Evolutionary conservation across 2,329 filamentous ascomycete genomes (phyloP), one percentile per base, ranked within the genome.

Genomic region (Xylariomycetidae sp.): DNA sequence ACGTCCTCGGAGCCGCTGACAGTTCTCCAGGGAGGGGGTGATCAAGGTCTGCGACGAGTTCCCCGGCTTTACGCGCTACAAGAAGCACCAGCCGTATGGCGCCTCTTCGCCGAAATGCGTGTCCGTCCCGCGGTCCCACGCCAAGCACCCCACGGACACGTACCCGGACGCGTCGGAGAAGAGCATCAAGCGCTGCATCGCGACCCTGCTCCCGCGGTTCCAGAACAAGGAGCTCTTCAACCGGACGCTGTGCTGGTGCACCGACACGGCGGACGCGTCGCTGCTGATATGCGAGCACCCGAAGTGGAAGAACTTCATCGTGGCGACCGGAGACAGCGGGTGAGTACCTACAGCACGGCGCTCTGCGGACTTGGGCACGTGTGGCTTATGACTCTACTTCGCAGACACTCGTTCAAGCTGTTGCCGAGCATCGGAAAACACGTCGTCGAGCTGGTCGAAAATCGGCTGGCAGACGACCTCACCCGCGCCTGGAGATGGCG

Each of bases 311-410:
- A 67, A 68, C 35, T 59, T 68, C 30, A 53, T 67, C 14, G 40
- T 67, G n/a, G 63, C 64, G 1, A 67, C 63, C 0, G 65, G 65
- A 1, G 64, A 68, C 19, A 67, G 64, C 43, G 65, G 64, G 62
- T 64, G 46, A 48, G 61, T 32, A n/a, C n/a, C n/a, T n/a, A n/a
- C n/a, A n/a, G n/a, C n/a, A n/a, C n/a, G n/a, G n/a, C n/a, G n/a
- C n/a, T n/a, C n/a, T n/a, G n/a, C n/a, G n/a, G n/a, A n/a, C n/a
- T n/a, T n/a, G n/a, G n/a, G n/a, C n/a, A n/a, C n/a, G n/a, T n/a
- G n/a, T n/a, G n/a, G n/a, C n/a, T n/a, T n/a, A n/a, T n/a, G n/a
- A n/a, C n/a, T 31, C 15, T 24, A 13, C 13, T 14, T 15, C 22
- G 3, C 19, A 65, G 64, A 2, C 64, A 68, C 38, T 57, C 58